Base-by-base conservation (phyloP, 2,329 filamentous ascomycete genomes). In the Pseudocercospora macadamiae region DNA sequence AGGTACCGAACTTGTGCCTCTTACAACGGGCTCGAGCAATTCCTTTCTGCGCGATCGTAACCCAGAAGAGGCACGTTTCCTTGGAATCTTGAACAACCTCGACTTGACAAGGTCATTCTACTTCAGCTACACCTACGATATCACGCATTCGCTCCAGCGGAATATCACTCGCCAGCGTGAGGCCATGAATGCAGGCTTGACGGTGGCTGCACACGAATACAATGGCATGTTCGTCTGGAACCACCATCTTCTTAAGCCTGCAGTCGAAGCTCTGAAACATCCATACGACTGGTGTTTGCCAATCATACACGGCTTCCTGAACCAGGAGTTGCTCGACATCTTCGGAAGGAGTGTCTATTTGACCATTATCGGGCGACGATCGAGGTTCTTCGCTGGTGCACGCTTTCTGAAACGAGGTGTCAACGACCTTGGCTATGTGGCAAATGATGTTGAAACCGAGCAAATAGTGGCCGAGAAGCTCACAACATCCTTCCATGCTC, bases 171-270 rank as follows among this genome's bases (percentile, higher is more conserved):
- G 86, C 28, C 92, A 97, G 74, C 84, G 95, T 36, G 81, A 84
- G 49, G 86, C 88, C 2, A 76, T 96, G 51, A 82, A 85, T 26
- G 80, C 86, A 60, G 90, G 89, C 1, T 76, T 82, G 10, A 78
- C 84, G 1, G 82, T 84, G 25, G 80, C 83, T 2, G 57, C 61
- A 5, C 79, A 81, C 37, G 86, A 92, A 66, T 89, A 89, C 72
- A 96, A 97, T 69, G 86, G 89, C 36, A 99, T 99, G 95, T 99
- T 99, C 71, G 89, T 97, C 2, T 99, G 95, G 95, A 99, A 99
- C 68, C 86, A 90, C 66, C 90, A 97, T 74, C 82, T 99, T 3
- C 82, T 99, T 16, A 82, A 88, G 60, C 93, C 95, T 0, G 91
- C 89, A 0, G 80, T 84, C 10, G 76, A 80, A 16, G 83, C 83